Base-by-base conservation (phyloP, 1,284 basidiomycete species). In the Leccinum proliferum region DNA sequence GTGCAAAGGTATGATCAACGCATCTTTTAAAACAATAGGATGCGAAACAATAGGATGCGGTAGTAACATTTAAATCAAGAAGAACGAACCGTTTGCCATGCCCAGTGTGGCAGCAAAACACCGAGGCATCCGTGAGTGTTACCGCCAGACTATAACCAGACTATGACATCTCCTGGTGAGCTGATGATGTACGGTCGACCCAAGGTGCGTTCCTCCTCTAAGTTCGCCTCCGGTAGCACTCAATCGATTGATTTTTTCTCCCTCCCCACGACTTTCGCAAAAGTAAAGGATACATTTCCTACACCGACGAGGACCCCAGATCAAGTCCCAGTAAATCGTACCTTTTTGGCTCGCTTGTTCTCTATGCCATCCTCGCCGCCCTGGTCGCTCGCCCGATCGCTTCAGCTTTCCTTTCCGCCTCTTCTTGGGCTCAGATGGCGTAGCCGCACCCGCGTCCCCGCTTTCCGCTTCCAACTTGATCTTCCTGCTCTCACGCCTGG, bases 211-310 rank as follows among this genome's bases (percentile, higher is more conserved):
- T 59, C 46, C 14, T 32, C 4, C 15, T 39, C 21, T 10, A 57
- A 21, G 34, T 11, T 18, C 32, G 34, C 2, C 12, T 4, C 35
- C 7, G 15, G 46, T 48, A 48, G 10, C 18, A 18, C 4, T 1
- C 35, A 21, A 32, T 21, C 34, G 11, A 21, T 48, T 4, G 35
- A 21, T 11, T 53, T 14, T 32, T 14, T 25, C 21, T 21, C 11
- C 25, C 43, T 4, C 56, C 18, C 5, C 5, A 55, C 29, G 34
- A 56, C n/a, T 35, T 39, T 55, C 91, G 90, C 70, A 92, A 91
- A 78, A 90, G 88, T 72, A 90, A 90, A 73, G 90, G 87, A 69
- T 82, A 85, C 69, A 83, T 92, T 58, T 89, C 88, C 4, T 88
- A 91, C 72, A 89, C 89, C 4, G 90, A 92, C 70, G 88, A 90